Conservation (phyloP, 352 stramenopile genomes). For the Phytophthora sp. region DNA sequence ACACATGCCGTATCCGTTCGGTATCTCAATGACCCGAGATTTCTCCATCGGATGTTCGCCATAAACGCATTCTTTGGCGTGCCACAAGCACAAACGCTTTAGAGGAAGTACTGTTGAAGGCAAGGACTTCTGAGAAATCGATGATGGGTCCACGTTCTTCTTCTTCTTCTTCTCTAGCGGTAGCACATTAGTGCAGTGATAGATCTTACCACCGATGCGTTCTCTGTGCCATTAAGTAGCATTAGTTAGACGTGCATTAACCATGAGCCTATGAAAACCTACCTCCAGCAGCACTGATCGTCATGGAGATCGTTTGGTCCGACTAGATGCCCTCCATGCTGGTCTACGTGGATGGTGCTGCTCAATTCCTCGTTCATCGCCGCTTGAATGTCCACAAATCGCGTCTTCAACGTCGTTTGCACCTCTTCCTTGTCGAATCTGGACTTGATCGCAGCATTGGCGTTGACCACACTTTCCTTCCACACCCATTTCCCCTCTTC, state of each 20-base stretch:
- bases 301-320: conserved; percentile 3
- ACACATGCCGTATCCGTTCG: conserved; percentile 66
- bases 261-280: background rate
- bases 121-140: background rate
- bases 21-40: conserved; percentile 56
- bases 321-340: conserved; percentile 24
- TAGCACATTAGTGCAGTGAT: conserved; percentile 56
- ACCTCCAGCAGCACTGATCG: conserved; percentile 50
- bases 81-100: conserved; percentile 58
- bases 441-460: conserved; percentile 47
- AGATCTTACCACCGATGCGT: conserved; percentile 51
- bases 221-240: conserved; percentile 29
- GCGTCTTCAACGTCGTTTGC: conserved; percentile 34
- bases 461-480: conserved; percentile 42
- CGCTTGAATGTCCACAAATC: conserved; percentile 43
- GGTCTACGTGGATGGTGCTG: conserved; percentile 25
- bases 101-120: background rate
- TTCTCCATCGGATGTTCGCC: conserved; percentile 55
- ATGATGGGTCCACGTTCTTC: conserved; percentile 3
- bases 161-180: conserved; percentile 34
- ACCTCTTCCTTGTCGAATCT: conserved; percentile 44
- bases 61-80: conserved; percentile 51
- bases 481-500: conserved; percentile 52
- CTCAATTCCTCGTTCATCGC: conserved; percentile 50
- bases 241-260: background rate